phyloP scores from a whole-genome alignment of 2,329 filamentous ascomycete species.

The Esteya vermicola region DNA sequence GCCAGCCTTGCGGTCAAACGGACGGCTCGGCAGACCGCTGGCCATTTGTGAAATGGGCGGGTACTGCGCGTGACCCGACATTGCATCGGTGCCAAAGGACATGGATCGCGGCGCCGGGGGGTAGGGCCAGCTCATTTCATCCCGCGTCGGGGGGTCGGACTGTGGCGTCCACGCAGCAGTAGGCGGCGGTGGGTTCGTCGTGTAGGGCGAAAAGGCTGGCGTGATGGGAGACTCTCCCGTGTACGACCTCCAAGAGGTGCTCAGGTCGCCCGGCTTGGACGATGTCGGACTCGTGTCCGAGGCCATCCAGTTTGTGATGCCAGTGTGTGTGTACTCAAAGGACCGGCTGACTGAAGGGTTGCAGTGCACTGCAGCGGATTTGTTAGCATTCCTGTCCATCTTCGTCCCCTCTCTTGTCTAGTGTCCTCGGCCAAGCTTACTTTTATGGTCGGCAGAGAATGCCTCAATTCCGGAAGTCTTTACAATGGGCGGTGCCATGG shows the following conservation, averaged over 20 bases:
- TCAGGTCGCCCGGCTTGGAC: slow-evolving; percentile 28
- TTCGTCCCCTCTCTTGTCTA: neutral
- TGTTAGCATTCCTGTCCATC: neutral
- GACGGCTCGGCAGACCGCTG: slow-evolving; percentile 12
- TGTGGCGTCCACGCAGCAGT: slow-evolving; percentile 27
- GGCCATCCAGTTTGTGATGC: slow-evolving; percentile 28
- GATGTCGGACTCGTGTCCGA: slow-evolving; percentile 24
- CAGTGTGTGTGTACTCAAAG: slow-evolving; percentile 22
- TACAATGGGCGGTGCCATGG: slow-evolving; percentile 28
- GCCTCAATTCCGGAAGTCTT: slow-evolving; percentile 23
- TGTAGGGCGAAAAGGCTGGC: slow-evolving; percentile 34
- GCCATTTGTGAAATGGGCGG: slow-evolving; percentile 23
- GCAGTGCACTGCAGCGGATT: slow-evolving; percentile 16
- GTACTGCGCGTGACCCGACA: slow-evolving; percentile 23
- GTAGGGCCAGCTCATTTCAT: slow-evolving; percentile 29
- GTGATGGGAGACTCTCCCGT: slow-evolving; percentile 35
- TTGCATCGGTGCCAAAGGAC: slow-evolving; percentile 31
- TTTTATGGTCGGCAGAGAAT: slow-evolving; percentile 24
- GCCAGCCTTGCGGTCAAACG: slow-evolving; percentile 28
- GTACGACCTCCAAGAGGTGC: slow-evolving; percentile 33
- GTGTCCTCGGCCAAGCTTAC: slow-evolving; percentile 20
- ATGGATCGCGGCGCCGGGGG: slow-evolving; percentile 30
- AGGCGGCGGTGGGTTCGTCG: slow-evolving; percentile 22
- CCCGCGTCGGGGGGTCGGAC: slow-evolving; percentile 24
- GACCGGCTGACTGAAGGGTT: slow-evolving; percentile 14